Evolutionary conservation across 768 basidiomycete species (phyloP), one percentile per base, ranked within the genome.

Genomic region (Rhizopogon sp.): DNA sequence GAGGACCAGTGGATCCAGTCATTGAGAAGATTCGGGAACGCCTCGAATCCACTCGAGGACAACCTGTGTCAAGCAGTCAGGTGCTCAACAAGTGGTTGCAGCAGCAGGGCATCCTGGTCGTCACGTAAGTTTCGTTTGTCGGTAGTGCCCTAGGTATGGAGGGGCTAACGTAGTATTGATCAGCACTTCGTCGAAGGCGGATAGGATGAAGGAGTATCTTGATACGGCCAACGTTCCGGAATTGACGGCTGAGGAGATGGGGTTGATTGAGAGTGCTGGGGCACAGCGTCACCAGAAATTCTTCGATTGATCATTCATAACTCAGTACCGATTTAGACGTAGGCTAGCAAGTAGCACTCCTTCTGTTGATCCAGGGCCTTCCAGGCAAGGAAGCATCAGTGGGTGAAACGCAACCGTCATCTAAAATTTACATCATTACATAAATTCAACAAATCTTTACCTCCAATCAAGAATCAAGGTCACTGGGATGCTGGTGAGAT

Each of bases 1-100:
- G 65, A 10, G 71, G 72, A 1, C 68, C 73, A 0, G 42, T 72
- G 35, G 69, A 70, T 41, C 64, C 66, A 14, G 66, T 72, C 20
- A 51, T 76, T 22, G 52, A 57, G 13, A 54, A 60, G 5, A 62
- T 73, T 46, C 58, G 60, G 11, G 43, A 58, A 16, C 58, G 61
- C 22, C 37, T 66, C 6, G 45, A 50, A n/a, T 25, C 52, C n/a
- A 57, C 66, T 29, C 37, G 56, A 46, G 50, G 43, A 42, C 6
- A 64, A 39, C 50, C 60, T 51, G 61, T 64, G 5, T 59, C 61
- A 10, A 39, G 43, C 6, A 52, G 42, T 20, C 64, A 64, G 37
- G 62, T 65, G 14, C 45, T 65, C 29, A 31, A 58, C 29, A 58
- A 57, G 42, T 65, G 64, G 64, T 50, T 65, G 11, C 52, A 55